Percentiles rank a stretch among this genome's conserved stretches.
phyloP scores from a whole-genome alignment of 108 stramenopile genomes.

The Epipyxis sp. region DNA sequence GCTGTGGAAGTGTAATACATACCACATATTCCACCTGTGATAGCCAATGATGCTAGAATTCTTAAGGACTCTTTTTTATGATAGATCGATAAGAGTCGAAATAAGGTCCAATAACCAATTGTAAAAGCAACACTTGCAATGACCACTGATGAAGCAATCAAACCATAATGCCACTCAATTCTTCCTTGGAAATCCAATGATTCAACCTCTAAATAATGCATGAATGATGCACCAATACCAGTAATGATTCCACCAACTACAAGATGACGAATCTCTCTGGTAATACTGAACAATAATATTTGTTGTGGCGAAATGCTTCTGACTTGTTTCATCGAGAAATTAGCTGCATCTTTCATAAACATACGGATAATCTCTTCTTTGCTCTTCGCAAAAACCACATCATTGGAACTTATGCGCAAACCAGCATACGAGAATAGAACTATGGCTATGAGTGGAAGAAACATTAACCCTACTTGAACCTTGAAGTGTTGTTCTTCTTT shows the following conservation, averaged over 20 bases:
- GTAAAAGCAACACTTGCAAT: slow-evolving; percentile 12
- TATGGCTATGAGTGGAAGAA: no score
- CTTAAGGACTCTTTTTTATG: not conserved
- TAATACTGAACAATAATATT: not conserved
- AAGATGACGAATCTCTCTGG: not conserved
- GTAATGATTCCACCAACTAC: slow-evolving; percentile 19
- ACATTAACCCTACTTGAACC: no score
- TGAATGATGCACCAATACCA: not conserved
- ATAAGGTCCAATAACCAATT: slow-evolving; percentile 9
- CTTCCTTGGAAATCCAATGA: not conserved
- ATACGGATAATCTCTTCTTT: not conserved
- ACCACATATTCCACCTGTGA: not conserved
- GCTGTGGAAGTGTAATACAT: slow-evolving; percentile 27
- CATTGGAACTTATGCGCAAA: no score
- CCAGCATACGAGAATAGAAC: no score
- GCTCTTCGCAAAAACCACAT: slow-evolving; percentile 8
- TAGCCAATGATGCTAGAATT: not conserved
- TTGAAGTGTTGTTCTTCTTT: no score
- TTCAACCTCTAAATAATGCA: slow-evolving; percentile 26
- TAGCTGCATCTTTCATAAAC: not conserved
- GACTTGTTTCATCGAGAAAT: not conserved
- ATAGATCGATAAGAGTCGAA: slow-evolving; percentile 14
- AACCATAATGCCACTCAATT: slow-evolving; percentile 7
- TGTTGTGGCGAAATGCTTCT: not conserved
- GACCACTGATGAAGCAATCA: slow-evolving; percentile 8